Evolutionary conservation across 306 rosid genomes (phyloP), one percentile per base, ranked within the genome.

Genomic region (Quercus glauca): DNA sequence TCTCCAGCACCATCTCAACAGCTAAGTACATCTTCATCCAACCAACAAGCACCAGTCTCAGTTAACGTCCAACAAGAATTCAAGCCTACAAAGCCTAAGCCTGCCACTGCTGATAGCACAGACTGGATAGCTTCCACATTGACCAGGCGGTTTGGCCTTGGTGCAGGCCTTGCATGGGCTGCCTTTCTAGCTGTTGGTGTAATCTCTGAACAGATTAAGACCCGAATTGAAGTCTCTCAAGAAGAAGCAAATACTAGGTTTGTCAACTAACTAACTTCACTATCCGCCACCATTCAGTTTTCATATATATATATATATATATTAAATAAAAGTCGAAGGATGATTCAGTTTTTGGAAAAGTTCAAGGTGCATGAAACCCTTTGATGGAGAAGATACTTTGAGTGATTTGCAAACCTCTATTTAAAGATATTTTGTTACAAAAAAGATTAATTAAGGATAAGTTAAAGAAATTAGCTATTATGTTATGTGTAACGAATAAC

Each of bases 91-190:
- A 84, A 78, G 51, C 78, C 87, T 31, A 84, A 78, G 51, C 78
- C 87, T 7, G 75, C 82, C 4, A 35, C 72, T 63, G 90, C 78
- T 71, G 99, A 95, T 2, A 85, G 97, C 78, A 91, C 98, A 25
- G 98, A 93, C 59, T 95, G 99, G 99, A 83, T 93, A 35, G 98
- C 99, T 79, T 84, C 96, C 49, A 83, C 85, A 23, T 81, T 95
- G 65, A 95, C 94, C 2, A 91, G 98, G 80, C 79, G 99, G 67
- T 95, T 93, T 35, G 99, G 99, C 5, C 86, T 95, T 7, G 98
- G 96, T 60, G 97, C 99, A 37, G 99, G 99, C 73, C 99, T 95
- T 78, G 96, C 98, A 2, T 95, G 99, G 98, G 96, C 86, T 82
- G 91, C 84, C 35, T 92, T 93, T 80, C 96, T 93, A 35, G 93